These are phyloP conservation scores for Hypomyces rosellus DNA, from an alignment of 2,329 filamentous ascomycete species.

Conservation along the genomic window DNA sequence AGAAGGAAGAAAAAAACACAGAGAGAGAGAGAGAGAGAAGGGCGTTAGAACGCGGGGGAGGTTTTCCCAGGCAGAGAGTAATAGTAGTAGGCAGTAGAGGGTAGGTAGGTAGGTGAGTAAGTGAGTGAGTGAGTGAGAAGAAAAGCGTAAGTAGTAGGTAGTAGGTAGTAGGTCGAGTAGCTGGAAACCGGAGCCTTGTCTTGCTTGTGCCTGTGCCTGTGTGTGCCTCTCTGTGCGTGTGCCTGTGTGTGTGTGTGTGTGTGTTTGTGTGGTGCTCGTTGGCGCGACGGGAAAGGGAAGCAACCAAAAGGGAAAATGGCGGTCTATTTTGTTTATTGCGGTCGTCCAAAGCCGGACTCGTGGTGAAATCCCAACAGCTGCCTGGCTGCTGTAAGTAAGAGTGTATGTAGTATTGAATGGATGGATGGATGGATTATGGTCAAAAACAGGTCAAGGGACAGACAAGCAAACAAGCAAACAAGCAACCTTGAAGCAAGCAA, in stretches of 20 bases:
- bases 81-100: neutral
- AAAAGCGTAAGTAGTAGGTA: conserved; percentile 1
- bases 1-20: neutral
- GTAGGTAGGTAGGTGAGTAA: too few species aligned
- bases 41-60: conserved; percentile 7
- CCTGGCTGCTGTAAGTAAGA: conserved; percentile 2
- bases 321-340: conserved; percentile 10
- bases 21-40: neutral
- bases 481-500: neutral
- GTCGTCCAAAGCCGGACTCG: conserved; percentile 1
- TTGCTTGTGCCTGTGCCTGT: too few species aligned
- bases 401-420: too few species aligned
- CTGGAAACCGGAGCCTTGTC: too few species aligned
- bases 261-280: too few species aligned
- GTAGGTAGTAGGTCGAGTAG: neutral
- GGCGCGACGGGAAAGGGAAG: conserved; percentile 5
- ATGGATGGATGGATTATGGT: conserved; percentile 7
- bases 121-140: too few species aligned
- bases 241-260: too few species aligned
- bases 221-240: too few species aligned
- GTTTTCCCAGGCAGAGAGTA: conserved; percentile 6
- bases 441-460: conserved; percentile 3
- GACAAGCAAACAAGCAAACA: neutral
- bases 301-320: conserved; percentile 7
- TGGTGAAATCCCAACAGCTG: conserved; percentile 11